Base-by-base conservation (phyloP, 768 basidiomycete species). In the Termitomyces sp. region DNA sequence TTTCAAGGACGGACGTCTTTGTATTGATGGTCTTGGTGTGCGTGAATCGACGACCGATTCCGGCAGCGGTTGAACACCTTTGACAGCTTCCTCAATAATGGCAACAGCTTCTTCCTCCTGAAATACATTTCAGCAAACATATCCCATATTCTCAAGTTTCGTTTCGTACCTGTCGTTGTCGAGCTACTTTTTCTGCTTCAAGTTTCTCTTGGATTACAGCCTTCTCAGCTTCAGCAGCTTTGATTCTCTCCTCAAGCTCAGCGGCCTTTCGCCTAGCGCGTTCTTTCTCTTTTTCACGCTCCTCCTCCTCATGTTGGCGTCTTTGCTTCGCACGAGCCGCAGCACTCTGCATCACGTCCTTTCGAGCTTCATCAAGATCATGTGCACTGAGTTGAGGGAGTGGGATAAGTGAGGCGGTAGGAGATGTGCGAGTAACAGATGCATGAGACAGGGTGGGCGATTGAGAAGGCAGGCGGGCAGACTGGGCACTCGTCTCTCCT, bases 251-350 rank as follows among this genome's bases (percentile, higher is more conserved):
- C 73, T 91, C 90, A 29, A 92, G 70, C 69, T 91, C 89, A 11
- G 79, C 82, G 32, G 91, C 93, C 72, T 95, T 96, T 74, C 76
- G 83, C 63, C 84, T 80, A 14, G 94, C 94, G 15, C 94, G 80
- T 67, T 94, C 92, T 66, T 85, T 84, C 71, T 89, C 88, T 51
- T 84, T 87, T 69, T 92, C 87, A 15, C 93, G 81, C 65, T 91
- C 88, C 63, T 86, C 88, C 70, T 96, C 94, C 66, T 95, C 94
- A 55, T 89, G 82, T 67, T 91, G 87, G 51, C 92, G 78, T 57
- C 94, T 79, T 63, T 88, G 83, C 68, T 85, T 88, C 6, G 94
- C 94, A 45, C 92, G 83, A 63, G 91, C 92, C 2, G 94, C 94
- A 6, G 91, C 91, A 58, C 73, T 83, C 62, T 93, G 92, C 94